These are phyloP conservation scores for Cryphonectria carpinicola DNA, from an alignment of 2,329 filamentous ascomycete species.

Conservation along the genomic window DNA sequence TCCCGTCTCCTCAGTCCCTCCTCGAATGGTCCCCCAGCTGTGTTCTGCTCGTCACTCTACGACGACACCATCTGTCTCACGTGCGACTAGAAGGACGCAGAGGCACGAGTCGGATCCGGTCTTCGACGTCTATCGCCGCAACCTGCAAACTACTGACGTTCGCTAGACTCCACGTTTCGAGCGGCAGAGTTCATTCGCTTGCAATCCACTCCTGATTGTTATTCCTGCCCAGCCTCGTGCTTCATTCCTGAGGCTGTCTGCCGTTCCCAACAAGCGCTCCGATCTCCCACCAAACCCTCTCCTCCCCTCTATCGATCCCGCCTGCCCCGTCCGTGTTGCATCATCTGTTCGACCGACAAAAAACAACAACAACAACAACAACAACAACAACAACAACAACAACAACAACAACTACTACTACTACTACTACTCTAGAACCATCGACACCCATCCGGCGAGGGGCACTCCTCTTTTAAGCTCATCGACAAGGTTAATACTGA, in stretches of 20 bases:
- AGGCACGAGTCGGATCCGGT: constrained; percentile 4
- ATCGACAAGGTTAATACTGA: constrained; percentile 3
- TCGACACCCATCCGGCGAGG: background rate
- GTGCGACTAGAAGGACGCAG: constrained; percentile 6
- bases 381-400: background rate
- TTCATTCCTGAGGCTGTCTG: background rate
- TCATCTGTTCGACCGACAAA: background rate
- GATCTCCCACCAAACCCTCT: background rate
- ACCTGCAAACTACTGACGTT: constrained; percentile 2
- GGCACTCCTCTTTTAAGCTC: constrained; percentile 6
- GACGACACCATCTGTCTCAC: constrained; percentile 7
- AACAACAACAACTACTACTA: background rate
- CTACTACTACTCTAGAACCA: background rate
- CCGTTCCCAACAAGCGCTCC: background rate
- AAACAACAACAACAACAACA: background rate
- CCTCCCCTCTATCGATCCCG: background rate
- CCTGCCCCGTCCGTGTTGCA: background rate
- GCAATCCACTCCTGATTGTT: constrained; percentile 3
- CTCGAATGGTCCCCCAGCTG: background rate
- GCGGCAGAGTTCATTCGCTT: constrained; percentile 6
- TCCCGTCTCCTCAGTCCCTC: background rate
- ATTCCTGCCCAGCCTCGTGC: constrained; percentile 6
- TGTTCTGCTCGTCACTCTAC: background rate
- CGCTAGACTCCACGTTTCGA: background rate
- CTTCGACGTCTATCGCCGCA: background rate